Percentiles rank a stretch among this genome's conserved stretches.
Evolutionary conservation across 495 filamentous ascomycete genomes (phyloP).

Genomic region (Xylaria telfairii): DNA sequence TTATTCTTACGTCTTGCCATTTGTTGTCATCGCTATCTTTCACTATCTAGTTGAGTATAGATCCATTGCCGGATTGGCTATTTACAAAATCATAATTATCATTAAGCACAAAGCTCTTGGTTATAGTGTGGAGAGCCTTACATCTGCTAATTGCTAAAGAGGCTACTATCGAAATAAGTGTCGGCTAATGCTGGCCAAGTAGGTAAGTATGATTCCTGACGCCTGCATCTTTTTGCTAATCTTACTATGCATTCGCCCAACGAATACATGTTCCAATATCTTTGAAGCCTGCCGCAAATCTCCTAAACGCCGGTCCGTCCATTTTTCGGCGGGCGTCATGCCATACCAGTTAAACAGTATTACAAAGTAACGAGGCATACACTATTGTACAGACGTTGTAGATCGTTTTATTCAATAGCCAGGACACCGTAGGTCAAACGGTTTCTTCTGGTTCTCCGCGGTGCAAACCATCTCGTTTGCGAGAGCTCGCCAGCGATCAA

Average conservation of each 20-base stretch:
- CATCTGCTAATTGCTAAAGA: background rate
- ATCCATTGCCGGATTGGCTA: background rate
- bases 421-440: slow-evolving; percentile 37
- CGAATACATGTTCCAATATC: background rate
- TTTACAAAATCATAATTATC: background rate
- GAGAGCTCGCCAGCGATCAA: slow-evolving; percentile 59
- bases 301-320: background rate
- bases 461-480: slow-evolving; percentile 52
- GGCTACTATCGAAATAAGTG: background rate
- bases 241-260: background rate
- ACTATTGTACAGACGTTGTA: background rate
- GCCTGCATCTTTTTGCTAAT: background rate
- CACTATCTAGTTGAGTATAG: background rate
- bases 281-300: background rate
- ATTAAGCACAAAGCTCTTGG: background rate
- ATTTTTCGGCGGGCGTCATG: background rate
- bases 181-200: background rate
- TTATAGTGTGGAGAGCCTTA: no score
- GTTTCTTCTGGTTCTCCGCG: slow-evolving; percentile 33
- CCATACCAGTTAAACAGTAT: background rate
- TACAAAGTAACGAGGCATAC: background rate
- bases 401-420: slow-evolving; percentile 28
- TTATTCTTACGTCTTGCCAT: background rate
- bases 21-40: background rate
- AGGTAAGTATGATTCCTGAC: background rate